Conservation (phyloP, 2,329 filamentous ascomycete species). For the Dothistroma pini region DNA sequence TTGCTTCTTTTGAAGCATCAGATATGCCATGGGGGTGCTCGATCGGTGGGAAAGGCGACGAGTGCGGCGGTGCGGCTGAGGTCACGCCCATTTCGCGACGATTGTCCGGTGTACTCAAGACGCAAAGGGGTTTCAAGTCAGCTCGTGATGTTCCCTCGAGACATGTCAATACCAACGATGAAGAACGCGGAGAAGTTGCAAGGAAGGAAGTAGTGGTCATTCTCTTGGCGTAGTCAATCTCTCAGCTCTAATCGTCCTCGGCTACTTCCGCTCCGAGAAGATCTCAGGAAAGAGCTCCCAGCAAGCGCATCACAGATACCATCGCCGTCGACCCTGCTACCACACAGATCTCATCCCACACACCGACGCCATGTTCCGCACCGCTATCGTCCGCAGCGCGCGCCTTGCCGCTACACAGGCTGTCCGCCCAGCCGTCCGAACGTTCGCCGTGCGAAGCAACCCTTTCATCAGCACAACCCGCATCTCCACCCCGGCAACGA, state of each 20-base stretch:
- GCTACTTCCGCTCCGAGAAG: neutral
- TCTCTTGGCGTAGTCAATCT: neutral
- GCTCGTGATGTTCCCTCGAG: neutral
- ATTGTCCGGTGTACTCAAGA: too few relatives aligned
- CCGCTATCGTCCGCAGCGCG: constrained; percentile 75
- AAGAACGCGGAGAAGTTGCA: neutral
- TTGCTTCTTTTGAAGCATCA: neutral
- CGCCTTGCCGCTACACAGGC: constrained; percentile 50
- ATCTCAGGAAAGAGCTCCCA: constrained; percentile 1
- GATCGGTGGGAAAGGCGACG: too few relatives aligned
- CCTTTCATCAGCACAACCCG: constrained; percentile 58
- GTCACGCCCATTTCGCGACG: too few relatives aligned
- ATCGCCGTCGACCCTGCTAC: neutral
- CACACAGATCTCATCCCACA: constrained; percentile 5
- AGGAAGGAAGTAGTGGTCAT: neutral
- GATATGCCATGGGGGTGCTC: too few relatives aligned
- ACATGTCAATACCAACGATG: neutral
- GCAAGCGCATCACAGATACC: neutral
- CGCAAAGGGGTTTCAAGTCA: neutral
- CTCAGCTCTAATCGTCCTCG: neutral
- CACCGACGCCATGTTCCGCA: constrained; percentile 74
- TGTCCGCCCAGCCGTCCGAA: constrained; percentile 54
- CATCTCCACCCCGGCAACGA: constrained; percentile 59
- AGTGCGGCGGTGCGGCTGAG: too few relatives aligned
- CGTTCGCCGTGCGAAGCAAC: constrained; percentile 40